Base-by-base conservation (phyloP, 768 basidiomycete species). In the Lenzites betulinus region DNA sequence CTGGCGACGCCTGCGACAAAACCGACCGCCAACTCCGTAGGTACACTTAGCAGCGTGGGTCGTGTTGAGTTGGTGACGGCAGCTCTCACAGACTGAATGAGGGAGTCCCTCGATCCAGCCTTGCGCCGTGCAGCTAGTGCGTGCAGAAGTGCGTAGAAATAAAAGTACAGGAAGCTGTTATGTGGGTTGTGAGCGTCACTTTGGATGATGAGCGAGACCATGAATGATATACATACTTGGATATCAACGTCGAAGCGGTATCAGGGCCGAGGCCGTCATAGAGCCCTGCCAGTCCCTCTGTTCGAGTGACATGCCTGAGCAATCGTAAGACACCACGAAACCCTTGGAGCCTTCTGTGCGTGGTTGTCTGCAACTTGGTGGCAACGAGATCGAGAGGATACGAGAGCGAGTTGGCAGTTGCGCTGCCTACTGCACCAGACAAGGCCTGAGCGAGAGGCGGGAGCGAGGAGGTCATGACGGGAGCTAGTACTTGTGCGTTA, bases 351-450 rank as follows among this genome's bases (percentile, higher is more conserved):
- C 20, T 47, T 16, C 36, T 60, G 15, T 65, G 65, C 18, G 54
- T 55, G 2, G 69, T 63, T 12, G 69, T 73, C 52, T 73, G 70
- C n/a, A 84, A 70, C 28, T 80, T 75, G 1, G 84, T 84, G 0
- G 79, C 79, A 11, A 83, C 77, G n/a, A 86, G 76, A 66, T 86
- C 84, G 6, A 88, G 76, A 1, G 86, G 85, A 61, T 85, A 88
- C 0, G 80, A 77, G 30, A 83, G 63, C 0, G 78, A 70, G 64
- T 84, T 84, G 0, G 84, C 82, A 7, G 80, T 71, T 1, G 81
- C 82, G 60, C 82, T 82, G 13, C 83, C 85, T 42, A 85, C 72
- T 1, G 82, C 79, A 2, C 85, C 85, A 6, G 84, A 82, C 58
- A 80, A 74, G 0, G 85, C 85, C 64, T 87, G 85, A 0, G 82